A percentile compares a stretch with the other conserved stretches of the same genome.
phyloP scores from a whole-genome alignment of 768 basidiomycete genomes.

The Suillus discolor region DNA sequence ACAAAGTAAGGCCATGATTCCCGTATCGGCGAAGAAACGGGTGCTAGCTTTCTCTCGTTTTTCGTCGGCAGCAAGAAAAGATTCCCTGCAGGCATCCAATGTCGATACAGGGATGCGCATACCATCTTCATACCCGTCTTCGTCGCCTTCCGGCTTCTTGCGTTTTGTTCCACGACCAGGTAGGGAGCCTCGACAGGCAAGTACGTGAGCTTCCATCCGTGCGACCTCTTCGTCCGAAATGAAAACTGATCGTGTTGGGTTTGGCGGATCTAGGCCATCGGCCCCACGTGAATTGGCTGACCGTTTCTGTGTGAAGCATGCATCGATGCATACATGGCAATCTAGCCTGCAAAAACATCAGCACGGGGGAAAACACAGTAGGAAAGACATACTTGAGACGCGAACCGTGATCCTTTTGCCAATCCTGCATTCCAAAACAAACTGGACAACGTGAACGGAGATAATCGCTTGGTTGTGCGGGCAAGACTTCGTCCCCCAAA shows the following conservation, averaged over 20 bases:
- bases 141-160: background rate
- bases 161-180: background rate
- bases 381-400: background rate
- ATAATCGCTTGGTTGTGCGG: background rate
- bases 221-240: background rate
- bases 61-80: conserved; percentile 23
- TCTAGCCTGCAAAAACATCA: background rate
- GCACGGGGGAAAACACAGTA: background rate
- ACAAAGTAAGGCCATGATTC: conserved; percentile 12
- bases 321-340: background rate
- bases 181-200: background rate
- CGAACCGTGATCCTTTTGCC: background rate
- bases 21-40: background rate
- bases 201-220: background rate
- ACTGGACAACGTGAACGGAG: background rate
- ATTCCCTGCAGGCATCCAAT: conserved; percentile 33
- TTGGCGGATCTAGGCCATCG: no score
- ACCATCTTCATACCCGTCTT: conserved; percentile 17
- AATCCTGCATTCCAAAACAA: background rate
- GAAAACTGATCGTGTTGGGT: no score
- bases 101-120: conserved; percentile 28
- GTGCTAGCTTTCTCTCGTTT: conserved; percentile 17
- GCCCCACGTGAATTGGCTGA: no score
- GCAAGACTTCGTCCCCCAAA: no score
- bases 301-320: no score